Conservation (phyloP, 2,329 filamentous ascomycete species). For the Xylariales sp. region DNA sequence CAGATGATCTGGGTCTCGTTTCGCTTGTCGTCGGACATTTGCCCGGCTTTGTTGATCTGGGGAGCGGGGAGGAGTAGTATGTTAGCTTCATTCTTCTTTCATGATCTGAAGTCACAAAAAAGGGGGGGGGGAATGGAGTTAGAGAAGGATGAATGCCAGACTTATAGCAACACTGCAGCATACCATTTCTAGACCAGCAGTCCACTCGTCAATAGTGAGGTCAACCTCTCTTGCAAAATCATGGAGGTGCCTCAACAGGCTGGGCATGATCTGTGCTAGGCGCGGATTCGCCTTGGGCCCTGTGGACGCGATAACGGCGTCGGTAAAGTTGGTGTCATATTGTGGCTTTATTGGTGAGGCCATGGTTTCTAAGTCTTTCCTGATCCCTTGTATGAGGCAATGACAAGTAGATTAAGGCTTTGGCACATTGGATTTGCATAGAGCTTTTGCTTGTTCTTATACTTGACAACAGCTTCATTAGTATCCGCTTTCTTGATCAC, state of each 20-base stretch:
- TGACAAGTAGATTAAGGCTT: no score
- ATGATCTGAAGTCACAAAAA: no score
- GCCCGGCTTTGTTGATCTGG: slow-evolving; percentile 62
- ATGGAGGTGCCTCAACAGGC: slow-evolving; percentile 70
- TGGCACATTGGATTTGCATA: no score
- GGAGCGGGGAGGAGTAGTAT: no score
- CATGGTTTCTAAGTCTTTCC: no score
- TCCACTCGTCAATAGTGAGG: slow-evolving; percentile 77
- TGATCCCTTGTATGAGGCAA: no score
- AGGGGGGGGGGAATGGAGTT: no score
- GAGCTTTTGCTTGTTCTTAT: no score
- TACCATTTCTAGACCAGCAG: slow-evolving; percentile 58
- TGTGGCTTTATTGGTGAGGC: slow-evolving; percentile 5
- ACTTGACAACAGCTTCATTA: no score
- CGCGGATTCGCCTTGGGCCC: slow-evolving; percentile 67
- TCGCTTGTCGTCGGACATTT: slow-evolving; percentile 56
- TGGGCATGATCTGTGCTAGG: slow-evolving; percentile 62
- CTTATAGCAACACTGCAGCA: no score
- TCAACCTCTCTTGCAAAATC: slow-evolving; percentile 78
- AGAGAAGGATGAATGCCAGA: no score
- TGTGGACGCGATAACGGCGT: slow-evolving; percentile 68
- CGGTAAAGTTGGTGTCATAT: slow-evolving; percentile 54
- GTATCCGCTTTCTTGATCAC: no score
- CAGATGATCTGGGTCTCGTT: slow-evolving; percentile 66
- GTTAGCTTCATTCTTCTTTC: slow-evolving; percentile 1